These are phyloP conservation scores for Ramaria sp. DNA, from an alignment of 768 basidiomycete species.

Conservation along the genomic window DNA sequence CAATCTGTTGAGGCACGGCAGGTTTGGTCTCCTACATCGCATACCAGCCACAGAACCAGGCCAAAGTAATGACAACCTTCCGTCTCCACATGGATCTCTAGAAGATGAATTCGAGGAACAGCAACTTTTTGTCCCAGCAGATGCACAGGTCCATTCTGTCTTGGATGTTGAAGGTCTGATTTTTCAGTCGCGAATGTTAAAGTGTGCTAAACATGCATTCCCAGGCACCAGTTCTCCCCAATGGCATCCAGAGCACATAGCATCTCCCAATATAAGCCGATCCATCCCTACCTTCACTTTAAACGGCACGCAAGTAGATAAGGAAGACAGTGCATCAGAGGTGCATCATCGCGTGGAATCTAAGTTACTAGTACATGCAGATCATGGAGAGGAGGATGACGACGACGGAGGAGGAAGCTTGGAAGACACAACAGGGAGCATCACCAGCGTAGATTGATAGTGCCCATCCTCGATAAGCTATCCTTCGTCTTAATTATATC, in stretches of 20 bases:
- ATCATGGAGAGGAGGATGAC: not conserved
- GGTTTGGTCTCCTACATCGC: conserved; percentile 86
- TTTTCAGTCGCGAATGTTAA: not conserved
- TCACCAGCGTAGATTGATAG: conserved; percentile 9
- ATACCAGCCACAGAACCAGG: conserved; percentile 66
- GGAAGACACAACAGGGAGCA: conserved; percentile 9
- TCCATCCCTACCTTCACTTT: not conserved
- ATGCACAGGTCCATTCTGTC: conserved; percentile 11
- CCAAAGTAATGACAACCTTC: conserved; percentile 44
- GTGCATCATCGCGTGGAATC: conserved; percentile 4
- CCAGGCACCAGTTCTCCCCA: not conserved
- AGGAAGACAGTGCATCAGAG: not conserved
- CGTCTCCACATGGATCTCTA: conserved; percentile 19
- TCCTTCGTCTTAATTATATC: not conserved
- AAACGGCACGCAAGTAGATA: not conserved
- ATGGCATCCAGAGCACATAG: not conserved
- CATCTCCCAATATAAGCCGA: not conserved
- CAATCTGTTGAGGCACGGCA: conserved; percentile 18
- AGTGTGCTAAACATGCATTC: not conserved
- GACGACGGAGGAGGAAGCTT: conserved; percentile 1
- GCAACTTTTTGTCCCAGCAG: conserved; percentile 62
- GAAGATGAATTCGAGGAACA: conserved; percentile 48
- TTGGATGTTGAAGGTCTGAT: conserved; percentile 4
- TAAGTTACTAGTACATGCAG: conserved; percentile 1
- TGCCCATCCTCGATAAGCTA: not conserved